Evolutionary conservation across 768 basidiomycete genomes (phyloP), one percentile per base, ranked within the genome.

Genomic region (Ephemerocybe angulata): DNA sequence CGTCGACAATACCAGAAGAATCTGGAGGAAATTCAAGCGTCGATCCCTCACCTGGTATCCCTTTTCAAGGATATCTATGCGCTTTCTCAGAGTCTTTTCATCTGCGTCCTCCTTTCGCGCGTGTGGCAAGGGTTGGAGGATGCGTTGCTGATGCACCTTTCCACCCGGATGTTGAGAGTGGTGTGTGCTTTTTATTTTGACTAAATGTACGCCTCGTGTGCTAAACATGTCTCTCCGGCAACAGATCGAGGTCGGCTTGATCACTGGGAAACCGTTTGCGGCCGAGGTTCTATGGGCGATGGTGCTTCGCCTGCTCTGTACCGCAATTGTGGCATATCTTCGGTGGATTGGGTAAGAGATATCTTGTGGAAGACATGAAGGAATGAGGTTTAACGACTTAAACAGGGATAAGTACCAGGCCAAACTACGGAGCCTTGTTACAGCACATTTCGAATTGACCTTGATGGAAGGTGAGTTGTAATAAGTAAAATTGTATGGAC

Each of bases 111-210:
- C 8, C 25, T 67, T 5, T 60, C 58, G 11, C 58, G 65, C 17
- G 56, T 67, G 3, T 72, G 67, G 65, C 30, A 29, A 7, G 60
- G 67, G 0, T 25, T 67, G 1, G 64, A 68, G 46, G 50, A 62
- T 4, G 65, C 67, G 3, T 43, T 72, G 2, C 38, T 66, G 44
- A 59, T 66, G 58, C 59, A 68, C 44, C 50, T 71, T 12, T 65
- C 65, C 1, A 62, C 62, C 19, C 40, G 42, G 8, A 37, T 69
- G 13, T 56, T 69, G 11, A 42, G 56, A 30, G 62, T 60, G n/a
- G 66, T 67, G 38, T 52, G 19, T 12, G 33, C 12, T 22, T 22
- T 25, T 40, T 22, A 17, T 31, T 17, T 27, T 25, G 2, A 19
- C 6, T 67, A 31, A 58, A 60, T 56, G 10, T 7, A 31, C n/a